Evolutionary conservation across 164 flowering plant genomes (phyloP), one percentile per base, ranked within the genome.

Genomic region (Aristolochia fimbriata): DNA sequence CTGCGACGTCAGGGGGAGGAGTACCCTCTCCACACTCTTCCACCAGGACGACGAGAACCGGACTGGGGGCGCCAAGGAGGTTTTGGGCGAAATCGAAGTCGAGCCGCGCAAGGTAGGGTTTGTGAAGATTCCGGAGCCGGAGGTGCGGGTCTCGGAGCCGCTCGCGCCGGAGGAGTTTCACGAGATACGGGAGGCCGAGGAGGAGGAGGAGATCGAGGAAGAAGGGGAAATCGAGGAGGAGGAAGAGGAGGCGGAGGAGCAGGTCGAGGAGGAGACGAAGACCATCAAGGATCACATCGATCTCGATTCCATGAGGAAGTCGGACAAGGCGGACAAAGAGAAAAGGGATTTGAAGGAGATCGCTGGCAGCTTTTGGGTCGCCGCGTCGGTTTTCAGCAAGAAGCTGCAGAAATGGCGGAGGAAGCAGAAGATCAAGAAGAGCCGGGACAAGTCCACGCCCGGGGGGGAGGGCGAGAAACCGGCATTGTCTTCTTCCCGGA

Each of bases 241-340:
- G 24, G 57, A 56, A 12, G 55, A 14, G 27, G 68, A 57, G 56
- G 61, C 2, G 11, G 72, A 46, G n/a, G 60, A 55, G 16, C 65
- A 20, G 21, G 75, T 61, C 19, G 81, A 68, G 17, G 84, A 73
- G 48, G 87, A 81, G 50, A 37, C 78, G 61, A 93, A 78, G 80
- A 79, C 88, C 8, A 91, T 88, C 84, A 90, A 93, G 67, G 99
- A 88, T 65, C 85, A 83, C 65, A 86, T 90, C 58, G 89, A 90
- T 74, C 86, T 83, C 37, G 95, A 93, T 70, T 67, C 83, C 5
- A 73, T 73, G 52, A 60, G 55, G 23, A 86, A 82, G 77, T 81
- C 80, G 67, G 47, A 70, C 23, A 52, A 72, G 0, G 79, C 25
- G 16, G 37, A 54, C 25, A 60, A 60, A 33, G 27, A 51, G 46